phyloP scores from a whole-genome alignment of 2,329 filamentous ascomycete species.

The Venturia aucupariae region DNA sequence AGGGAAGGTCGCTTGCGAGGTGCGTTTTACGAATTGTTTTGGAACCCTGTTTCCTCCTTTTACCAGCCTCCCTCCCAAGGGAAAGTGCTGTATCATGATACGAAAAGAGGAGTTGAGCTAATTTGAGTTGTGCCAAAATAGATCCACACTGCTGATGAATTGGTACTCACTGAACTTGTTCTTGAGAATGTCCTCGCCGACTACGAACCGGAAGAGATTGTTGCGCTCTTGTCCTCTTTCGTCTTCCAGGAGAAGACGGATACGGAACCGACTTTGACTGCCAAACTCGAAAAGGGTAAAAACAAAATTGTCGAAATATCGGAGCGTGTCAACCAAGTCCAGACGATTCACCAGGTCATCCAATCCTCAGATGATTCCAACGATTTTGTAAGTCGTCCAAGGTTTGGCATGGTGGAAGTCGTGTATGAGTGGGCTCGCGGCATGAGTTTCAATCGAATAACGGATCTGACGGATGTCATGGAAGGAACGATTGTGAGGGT shows the following conservation, averaged over 20 bases:
- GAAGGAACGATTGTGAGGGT: constrained; percentile 95
- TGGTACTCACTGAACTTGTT: constrained; percentile 91
- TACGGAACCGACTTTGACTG: constrained; percentile 67
- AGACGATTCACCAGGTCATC: constrained; percentile 87
- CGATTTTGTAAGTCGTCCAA: constrained; percentile 76
- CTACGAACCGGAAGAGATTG: constrained; percentile 93
- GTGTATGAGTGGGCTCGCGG: constrained; percentile 98
- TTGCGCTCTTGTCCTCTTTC: constrained; percentile 84
- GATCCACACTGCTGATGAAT: constrained; percentile 92
- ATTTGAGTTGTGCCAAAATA: constrained; percentile 19
- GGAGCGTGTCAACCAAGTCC: constrained; percentile 84
- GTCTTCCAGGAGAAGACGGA: constrained; percentile 98
- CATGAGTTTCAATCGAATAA: constrained; percentile 98
- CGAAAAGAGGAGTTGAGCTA: background rate
- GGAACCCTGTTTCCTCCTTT: background rate
- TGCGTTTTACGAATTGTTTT: constrained; percentile 20
- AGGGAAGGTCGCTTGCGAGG: constrained; percentile 94
- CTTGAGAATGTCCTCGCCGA: constrained; percentile 93
- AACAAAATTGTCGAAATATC: constrained; percentile 82
- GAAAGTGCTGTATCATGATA: constrained; percentile 16
- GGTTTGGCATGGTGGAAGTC: constrained; percentile 92
- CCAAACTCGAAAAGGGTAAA: constrained; percentile 71
- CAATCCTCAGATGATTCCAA: constrained; percentile 82
- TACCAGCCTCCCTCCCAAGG: constrained; percentile 5
- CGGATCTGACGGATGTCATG: constrained; percentile 87